A percentile compares a stretch with the other conserved stretches of the same genome.
phyloP scores from a whole-genome alignment of 306 rosid species.

The Fragaria iinumae region DNA sequence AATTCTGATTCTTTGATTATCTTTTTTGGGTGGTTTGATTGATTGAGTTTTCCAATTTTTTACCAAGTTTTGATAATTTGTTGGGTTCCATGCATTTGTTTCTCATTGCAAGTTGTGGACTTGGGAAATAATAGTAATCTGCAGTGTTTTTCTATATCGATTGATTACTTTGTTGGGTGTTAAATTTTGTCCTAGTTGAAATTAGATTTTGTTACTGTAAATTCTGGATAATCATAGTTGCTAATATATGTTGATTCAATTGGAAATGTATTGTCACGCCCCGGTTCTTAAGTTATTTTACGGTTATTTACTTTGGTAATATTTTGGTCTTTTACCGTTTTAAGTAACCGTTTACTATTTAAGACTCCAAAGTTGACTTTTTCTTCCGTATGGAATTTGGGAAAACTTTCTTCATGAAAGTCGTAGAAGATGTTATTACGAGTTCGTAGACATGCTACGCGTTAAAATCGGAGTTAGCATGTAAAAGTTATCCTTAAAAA shows the following conservation, averaged over 20 bases:
- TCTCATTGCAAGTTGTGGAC: slow-evolving; percentile 34
- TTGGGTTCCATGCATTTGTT: slow-evolving; percentile 26
- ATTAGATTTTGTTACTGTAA: slow-evolving; percentile 31
- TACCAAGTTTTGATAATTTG: slow-evolving; percentile 22
- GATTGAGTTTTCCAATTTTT: slow-evolving; percentile 32
- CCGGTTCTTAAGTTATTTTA: too few relatives aligned
- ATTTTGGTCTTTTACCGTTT: too few relatives aligned
- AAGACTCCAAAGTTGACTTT: too few relatives aligned
- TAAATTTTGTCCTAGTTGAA: slow-evolving; percentile 19
- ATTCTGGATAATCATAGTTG: slow-evolving; percentile 19
- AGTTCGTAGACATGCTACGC: too few relatives aligned
- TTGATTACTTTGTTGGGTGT: slow-evolving; percentile 26
- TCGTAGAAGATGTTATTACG: too few relatives aligned
- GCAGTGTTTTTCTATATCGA: slow-evolving; percentile 8
- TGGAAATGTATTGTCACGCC: too few relatives aligned
- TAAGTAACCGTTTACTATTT: too few relatives aligned
- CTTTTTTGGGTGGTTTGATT: slow-evolving; percentile 31
- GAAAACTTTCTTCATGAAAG: too few relatives aligned
- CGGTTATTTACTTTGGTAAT: too few relatives aligned
- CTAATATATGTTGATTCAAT: slow-evolving; percentile 15
- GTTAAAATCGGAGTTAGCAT: too few relatives aligned
- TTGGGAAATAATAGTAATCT: not conserved
- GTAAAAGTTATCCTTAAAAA: too few relatives aligned
- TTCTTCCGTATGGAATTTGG: too few relatives aligned
- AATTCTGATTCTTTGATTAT: slow-evolving; percentile 27